Base-by-base conservation (phyloP, 192 early-diverging fungal genomes). In the Podila epigama region DNA sequence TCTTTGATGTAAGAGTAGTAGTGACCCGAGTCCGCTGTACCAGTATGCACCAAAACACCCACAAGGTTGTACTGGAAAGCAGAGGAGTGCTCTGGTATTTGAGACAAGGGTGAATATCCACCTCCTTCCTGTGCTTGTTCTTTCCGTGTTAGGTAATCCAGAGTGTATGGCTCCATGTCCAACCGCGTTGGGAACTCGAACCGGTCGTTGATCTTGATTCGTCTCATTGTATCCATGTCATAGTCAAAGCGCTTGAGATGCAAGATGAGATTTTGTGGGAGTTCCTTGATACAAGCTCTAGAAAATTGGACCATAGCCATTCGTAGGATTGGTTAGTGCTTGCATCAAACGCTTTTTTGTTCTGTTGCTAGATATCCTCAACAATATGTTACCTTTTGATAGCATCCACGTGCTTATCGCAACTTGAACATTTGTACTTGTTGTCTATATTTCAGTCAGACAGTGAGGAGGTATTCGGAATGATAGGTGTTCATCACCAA, bases 211-310 rank as follows among this genome's bases (percentile, higher is more conserved):
- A 89, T 82, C 66, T 90, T 90, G 34, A 83, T 72, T 16, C 88
- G 69, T 25, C 72, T 64, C 66, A 89, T 80, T 8, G 83, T 69
- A 28, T 87, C 83, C 82, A 85, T 72, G 35, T 89, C 89, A 31
- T 88, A 83, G 27, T 87, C 85, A 63, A 90, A 90, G 25, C 89
- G 83, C 51, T 90, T 90, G n/a, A 90, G 66, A 72, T 90, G 88
- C 15, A 90, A 36, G 15, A 90, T 85, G 31, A 90, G 67, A 39
- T 82, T 85, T 9, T 72, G 72, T 16, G 89, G 89, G n/a, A 90
- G 63, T 34, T 69, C 78, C 34, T 82, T 79, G 60, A 90, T 87
- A 40, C 85, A 83, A 13, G 83, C 69, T 16, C 84, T 84, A 22
- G n/a, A n/a, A n/a, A n/a, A n/a, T n/a, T n/a, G n/a, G n/a, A n/a